Base-by-base conservation (phyloP, 495 filamentous ascomycete genomes). In the Xylaria venustula region DNA sequence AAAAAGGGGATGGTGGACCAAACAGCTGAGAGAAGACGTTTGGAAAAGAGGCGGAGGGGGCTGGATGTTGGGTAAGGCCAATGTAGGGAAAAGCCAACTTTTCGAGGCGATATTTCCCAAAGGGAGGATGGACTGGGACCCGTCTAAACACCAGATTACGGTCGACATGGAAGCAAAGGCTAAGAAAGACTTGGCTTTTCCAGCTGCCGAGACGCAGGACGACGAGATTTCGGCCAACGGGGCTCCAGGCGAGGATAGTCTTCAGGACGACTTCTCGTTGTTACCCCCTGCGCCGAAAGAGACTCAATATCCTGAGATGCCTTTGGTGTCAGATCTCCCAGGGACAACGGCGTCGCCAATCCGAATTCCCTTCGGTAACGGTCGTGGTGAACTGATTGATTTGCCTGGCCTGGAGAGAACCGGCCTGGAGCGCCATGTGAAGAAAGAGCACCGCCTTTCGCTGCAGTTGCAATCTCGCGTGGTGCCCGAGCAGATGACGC, bases 51-150 rank as follows among this genome's bases (percentile, higher is more conserved):
- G 88, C 8, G 92, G 93, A 2, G 95, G 88, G 5, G 83, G 90
- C n/a, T 99, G 94, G 94, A 87, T 99, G 79, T 90, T 98, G 23
- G 94, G 95, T n/a, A 96, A 93, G 66, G 91, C 88, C 52, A 99
- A 99, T 68, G 94, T 98, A 25, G 94, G 94, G 14, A 99, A 99
- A 73, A 97, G 92, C 68, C 88, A 87, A 62, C 87, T 99, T 23
- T 91, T 97, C 54, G 85, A 93, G 67, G 80, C 79, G 8, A 86
- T 95, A 17, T 95, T 91, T 65, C 93, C 93, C 15, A 95, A 96
- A 70, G 90, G 90, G 23, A 81, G 85, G 45, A 83, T 79, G 65
- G 75, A 76, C 30, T 79, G 12, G 61, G 60, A 62, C 14, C 64
- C 68, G 2, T 54, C 70, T 28, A 66, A 67, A 54, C 67, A 73